Base-by-base conservation (phyloP, 768 basidiomycete genomes). In the Exsudoporus frostii region DNA sequence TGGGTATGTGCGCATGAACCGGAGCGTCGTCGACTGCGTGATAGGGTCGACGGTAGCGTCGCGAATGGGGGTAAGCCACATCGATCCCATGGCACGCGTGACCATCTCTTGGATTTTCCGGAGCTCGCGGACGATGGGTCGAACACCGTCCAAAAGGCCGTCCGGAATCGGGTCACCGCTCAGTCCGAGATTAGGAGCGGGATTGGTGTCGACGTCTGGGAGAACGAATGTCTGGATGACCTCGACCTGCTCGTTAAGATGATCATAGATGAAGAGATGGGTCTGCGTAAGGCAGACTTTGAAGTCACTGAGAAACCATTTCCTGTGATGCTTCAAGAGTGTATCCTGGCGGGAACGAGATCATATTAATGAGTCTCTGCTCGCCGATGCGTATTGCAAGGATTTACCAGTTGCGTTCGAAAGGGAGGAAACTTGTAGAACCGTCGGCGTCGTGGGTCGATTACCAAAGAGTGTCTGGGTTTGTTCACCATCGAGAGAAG, bases 381-480 rank as follows among this genome's bases (percentile, higher is more conserved):
- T 36, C 19, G 19, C n/a, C 10, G 5, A 20, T 2, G 11, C 3
- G 4, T 6, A n/a, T 17, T 7, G 19, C 37, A 44, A 9, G 48
- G 5, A 37, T n/a, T 14, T 48, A 62, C 60, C 54, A 51, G 22
- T 25, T 43, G 60, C 7, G 54, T 56, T 38, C 56, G 50, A 19
- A 63, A 65, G 9, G 37, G 47, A 13, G 63, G 63, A 20, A 60
- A 64, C 40, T 62, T 65, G 52, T 56, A 59, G 48, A 62, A 63
- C 20, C 27, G 64, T 34, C 59, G 53, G 25, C 7, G 29, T 14
- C 22, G 37, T 4, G 53, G 37, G 50, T 63, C 56, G 36, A 63
- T 63, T 7, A 64, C 22, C 36, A 65, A 24, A 0, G 59, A 51
- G 10, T 58, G 49, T 13, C 41, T 50, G 22, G 59, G 63, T 20